These are phyloP conservation scores for Nitzschia putrida DNA, from an alignment of 108 stramenopile species.

Conservation along the genomic window DNA sequence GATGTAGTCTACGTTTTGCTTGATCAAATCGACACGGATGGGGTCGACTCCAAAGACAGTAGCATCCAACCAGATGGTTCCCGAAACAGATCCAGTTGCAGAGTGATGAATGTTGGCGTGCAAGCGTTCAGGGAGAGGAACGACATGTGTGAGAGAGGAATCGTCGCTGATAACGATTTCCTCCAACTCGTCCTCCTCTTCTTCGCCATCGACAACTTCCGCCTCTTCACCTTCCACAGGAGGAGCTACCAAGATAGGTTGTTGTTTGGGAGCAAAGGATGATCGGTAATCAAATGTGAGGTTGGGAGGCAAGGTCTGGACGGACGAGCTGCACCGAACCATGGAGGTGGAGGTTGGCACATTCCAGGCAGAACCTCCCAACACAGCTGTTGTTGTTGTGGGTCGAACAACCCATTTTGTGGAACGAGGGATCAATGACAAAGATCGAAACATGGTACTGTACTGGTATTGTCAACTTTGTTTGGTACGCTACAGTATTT, in stretches of 20 bases:
- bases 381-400: too few species aligned
- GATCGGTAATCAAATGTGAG: conserved; percentile 56
- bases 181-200: conserved; percentile 48
- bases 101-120: conserved; percentile 49
- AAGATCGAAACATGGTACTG: too few species aligned
- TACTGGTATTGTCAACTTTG: too few species aligned
- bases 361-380: too few species aligned
- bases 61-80: conserved; percentile 63
- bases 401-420: too few species aligned
- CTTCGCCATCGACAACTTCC: conserved; percentile 26
- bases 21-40: conserved; percentile 78
- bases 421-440: too few species aligned
- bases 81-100: conserved; percentile 36
- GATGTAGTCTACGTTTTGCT: conserved; percentile 73
- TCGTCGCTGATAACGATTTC: conserved; percentile 22
- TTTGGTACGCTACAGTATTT: too few species aligned
- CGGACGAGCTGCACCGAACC: too few species aligned
- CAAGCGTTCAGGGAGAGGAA: conserved; percentile 79
- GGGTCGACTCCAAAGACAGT: conserved; percentile 69
- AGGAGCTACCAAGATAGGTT: conserved; percentile 5
- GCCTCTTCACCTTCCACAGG: conserved; percentile 7
- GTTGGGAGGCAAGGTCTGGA: conserved; percentile 43
- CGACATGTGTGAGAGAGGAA: conserved; percentile 25
- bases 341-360: too few species aligned
- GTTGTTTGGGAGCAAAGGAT: conserved; percentile 47